These are phyloP conservation scores for Xerocomellus dryophilus DNA, from an alignment of 768 basidiomycete species.

Conservation along the genomic window DNA sequence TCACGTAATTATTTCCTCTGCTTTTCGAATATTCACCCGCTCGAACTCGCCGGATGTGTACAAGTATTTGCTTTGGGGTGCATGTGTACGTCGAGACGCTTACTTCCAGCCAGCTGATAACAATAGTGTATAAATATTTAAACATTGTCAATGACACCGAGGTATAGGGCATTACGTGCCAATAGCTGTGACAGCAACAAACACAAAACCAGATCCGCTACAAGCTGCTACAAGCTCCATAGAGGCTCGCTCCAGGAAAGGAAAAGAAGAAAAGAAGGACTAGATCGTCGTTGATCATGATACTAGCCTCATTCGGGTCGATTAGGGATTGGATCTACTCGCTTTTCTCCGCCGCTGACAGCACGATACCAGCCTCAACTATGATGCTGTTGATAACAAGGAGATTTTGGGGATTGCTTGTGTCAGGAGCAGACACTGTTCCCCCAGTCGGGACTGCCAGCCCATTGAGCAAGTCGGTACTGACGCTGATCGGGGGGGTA, in stretches of 20 bases:
- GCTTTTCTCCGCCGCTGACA: slow-evolving; percentile 7
- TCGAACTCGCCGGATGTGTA: not conserved
- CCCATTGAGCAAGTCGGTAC: slow-evolving; percentile 23
- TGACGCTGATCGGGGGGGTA: slow-evolving; percentile 19
- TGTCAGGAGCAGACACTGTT: slow-evolving; percentile 31
- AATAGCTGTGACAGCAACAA: not conserved
- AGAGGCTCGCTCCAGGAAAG: slow-evolving; percentile 8
- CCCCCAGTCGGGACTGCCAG: slow-evolving; percentile 25
- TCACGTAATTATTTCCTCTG: slow-evolving; percentile 26
- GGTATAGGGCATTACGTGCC: slow-evolving; percentile 26
- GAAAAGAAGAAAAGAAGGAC: not conserved
- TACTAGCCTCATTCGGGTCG: not conserved
- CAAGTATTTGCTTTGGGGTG: not conserved
- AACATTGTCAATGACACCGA: slow-evolving; percentile 3
- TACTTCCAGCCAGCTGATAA: not conserved
- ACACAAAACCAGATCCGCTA: not conserved
- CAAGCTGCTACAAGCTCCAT: not conserved
- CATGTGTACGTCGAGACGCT: not conserved
- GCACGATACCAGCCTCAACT: slow-evolving; percentile 30
- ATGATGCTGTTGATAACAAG: slow-evolving; percentile 35
- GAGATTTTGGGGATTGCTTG: slow-evolving; percentile 34
- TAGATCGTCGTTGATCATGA: not conserved
- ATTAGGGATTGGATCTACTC: not conserved
- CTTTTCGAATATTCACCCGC: not conserved
- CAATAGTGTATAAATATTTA: slow-evolving; percentile 3